Base-by-base conservation (phyloP, 2,329 filamentous ascomycete genomes). In the Cladobotryum mycophilum region DNA sequence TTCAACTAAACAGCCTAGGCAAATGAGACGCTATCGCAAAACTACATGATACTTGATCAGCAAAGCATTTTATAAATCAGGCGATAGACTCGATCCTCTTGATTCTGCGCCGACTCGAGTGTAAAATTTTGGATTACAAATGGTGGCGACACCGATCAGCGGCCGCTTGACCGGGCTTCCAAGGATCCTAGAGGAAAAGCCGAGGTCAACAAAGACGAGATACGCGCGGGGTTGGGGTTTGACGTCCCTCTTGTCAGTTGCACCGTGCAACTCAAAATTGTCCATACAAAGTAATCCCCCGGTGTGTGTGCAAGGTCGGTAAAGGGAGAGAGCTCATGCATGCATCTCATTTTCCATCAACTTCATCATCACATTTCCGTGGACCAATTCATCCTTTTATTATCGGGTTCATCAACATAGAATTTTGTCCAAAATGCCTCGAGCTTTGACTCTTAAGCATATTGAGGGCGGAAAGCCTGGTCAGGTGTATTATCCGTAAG, bases 401-500 rank as follows among this genome's bases (percentile, higher is more conserved):
- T 6, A 9, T 42, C 47, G 44, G 47, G 41, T 43, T 42, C 49
- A 51, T 45, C 17, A 45, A 45, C 15, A 45, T 35, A 42, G 35
- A 45, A 49, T 45, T 25, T 46, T 20, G 20, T 5, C 3, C 36
- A 17, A 41, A 13, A 81, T 81, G 78, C 73, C 78, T 50, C 67
- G 71, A 41, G 76, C 78, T 52, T 78, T 89, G 49, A 78, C 78
- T 22, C 75, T 91, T 56, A 76, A 83, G 61, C 78, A 88, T 58
- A 74, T 86, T 47, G 85, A 89, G 58, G 88, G 61, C 45, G 68
- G 87, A 60, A 92, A 91, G 72, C 90, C 90, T 8, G 90, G 90
- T 52, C 75, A 91, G 68, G 91, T 95, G 56, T 96, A 92, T 72
- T 90, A 91, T 62, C 86, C 87, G 81, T 84, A 64, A 65, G 76